Evolutionary conservation across 208 protist genomes (phyloP).

Genomic region (Leishmania arabica): DNA sequence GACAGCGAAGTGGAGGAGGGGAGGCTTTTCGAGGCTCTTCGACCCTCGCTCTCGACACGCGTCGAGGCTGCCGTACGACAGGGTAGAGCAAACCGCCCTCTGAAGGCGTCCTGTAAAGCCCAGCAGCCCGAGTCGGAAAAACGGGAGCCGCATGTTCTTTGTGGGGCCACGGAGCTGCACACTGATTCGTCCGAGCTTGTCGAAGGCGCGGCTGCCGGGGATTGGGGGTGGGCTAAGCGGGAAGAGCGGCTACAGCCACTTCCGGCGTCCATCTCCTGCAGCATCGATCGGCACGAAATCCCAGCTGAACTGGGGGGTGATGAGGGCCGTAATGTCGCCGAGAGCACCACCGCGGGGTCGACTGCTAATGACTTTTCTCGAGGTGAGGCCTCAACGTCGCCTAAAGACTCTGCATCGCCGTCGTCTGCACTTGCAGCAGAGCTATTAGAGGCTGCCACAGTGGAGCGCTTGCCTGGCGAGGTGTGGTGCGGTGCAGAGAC

Average conservation of each 20-base stretch:
- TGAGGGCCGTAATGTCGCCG: background rate
- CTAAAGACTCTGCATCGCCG: background rate
- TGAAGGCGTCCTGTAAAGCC: slow-evolving; percentile 1
- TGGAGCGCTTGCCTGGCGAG: slow-evolving; percentile 3
- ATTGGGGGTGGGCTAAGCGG: slow-evolving; percentile 18
- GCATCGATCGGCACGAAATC: slow-evolving; percentile 61
- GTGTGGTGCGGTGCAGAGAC: background rate
- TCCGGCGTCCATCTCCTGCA: slow-evolving; percentile 30
- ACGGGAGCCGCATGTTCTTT: background rate
- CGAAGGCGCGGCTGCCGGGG: slow-evolving; percentile 5
- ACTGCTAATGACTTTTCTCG: background rate
- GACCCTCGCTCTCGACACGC: slow-evolving; percentile 29
- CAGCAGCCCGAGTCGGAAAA: background rate
- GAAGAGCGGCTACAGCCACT: slow-evolving; percentile 30
- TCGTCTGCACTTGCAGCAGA: background rate
- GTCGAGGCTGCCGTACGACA: slow-evolving; percentile 37
- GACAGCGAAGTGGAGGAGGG: background rate
- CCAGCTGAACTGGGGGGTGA: slow-evolving; percentile 37
- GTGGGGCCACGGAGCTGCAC: background rate
- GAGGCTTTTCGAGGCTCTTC: slow-evolving; percentile 19
- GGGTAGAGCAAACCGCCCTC: slow-evolving; percentile 9
- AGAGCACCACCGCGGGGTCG: background rate
- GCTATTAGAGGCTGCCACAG: background rate
- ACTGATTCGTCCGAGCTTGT: background rate
- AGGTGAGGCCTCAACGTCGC: background rate